Conservation (phyloP, 768 basidiomycete genomes). For the Amanita rimosa region DNA sequence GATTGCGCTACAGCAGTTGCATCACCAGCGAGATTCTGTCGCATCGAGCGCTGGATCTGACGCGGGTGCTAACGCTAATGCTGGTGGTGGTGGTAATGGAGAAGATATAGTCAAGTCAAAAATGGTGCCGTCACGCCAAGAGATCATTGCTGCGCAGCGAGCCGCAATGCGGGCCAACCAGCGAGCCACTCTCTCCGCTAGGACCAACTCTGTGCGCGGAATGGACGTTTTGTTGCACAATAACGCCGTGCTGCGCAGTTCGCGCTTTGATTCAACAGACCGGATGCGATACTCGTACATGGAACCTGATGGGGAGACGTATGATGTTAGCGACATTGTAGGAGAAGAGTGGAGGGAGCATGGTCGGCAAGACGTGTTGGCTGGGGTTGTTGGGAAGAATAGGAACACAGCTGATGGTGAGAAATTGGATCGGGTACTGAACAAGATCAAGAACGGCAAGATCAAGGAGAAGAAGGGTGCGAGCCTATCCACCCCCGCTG, state of each 20-base stretch:
- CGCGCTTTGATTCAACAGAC: conserved; percentile 59
- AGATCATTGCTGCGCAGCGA: conserved; percentile 90
- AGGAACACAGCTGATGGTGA: conserved; percentile 48
- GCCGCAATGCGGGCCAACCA: conserved; percentile 80
- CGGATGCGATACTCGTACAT: conserved; percentile 91
- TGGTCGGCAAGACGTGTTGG: conserved; percentile 50
- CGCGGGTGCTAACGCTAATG: conserved; percentile 5
- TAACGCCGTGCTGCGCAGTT: conserved; percentile 77
- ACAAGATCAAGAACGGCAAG: conserved; percentile 62
- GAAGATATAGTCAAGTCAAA: conserved; percentile 16
- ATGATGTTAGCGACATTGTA: conserved; percentile 89
- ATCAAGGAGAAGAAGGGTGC: conserved; percentile 19
- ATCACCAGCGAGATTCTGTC: conserved; percentile 44
- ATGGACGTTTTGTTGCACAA: conserved; percentile 84
- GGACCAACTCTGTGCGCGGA: conserved; percentile 76
- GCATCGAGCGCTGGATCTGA: conserved; percentile 51
- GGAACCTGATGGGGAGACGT: conserved; percentile 79
- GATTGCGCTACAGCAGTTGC: conserved; percentile 62
- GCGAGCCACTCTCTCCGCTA: conserved; percentile 70
- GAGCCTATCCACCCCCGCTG: not conserved
- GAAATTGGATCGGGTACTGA: conserved; percentile 63
- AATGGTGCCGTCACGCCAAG: conserved; percentile 50
- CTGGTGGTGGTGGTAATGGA: conserved; percentile 6
- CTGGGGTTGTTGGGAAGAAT: conserved; percentile 48
- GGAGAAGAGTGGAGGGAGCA: conserved; percentile 77